A percentile compares a stretch with the other conserved stretches of the same genome.
These are phyloP conservation scores for Nicotiana rustica DNA, from an alignment of 305 asterid species.

Conservation along the genomic window DNA sequence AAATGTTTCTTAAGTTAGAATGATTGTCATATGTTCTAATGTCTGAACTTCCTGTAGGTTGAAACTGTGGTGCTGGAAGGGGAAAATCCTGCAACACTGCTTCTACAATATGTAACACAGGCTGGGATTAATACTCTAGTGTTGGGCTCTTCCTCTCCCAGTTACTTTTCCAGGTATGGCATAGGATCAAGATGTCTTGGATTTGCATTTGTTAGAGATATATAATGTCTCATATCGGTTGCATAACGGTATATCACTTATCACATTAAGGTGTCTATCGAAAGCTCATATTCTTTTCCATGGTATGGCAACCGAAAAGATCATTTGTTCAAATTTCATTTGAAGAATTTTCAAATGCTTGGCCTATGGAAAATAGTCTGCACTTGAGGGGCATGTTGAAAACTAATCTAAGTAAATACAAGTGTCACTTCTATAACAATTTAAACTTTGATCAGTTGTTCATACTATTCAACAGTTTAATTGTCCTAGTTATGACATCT, in stretches of 20 bases:
- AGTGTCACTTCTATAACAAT: neutral
- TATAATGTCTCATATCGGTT: constrained; percentile 10
- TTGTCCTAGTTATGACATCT: too few relatives aligned
- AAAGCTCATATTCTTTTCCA: neutral
- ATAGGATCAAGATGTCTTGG: neutral
- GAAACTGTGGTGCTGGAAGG: constrained; percentile 79
- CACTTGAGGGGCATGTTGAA: neutral
- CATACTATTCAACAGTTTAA: too few relatives aligned
- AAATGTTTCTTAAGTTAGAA: constrained; percentile 1
- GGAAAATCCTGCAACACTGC: constrained; percentile 71
- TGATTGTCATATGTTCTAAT: constrained; percentile 35
- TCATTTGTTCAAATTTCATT: neutral
- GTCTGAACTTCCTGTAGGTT: constrained; percentile 52
- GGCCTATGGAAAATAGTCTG: neutral
- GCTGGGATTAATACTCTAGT: constrained; percentile 64
- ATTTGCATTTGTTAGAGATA: neutral
- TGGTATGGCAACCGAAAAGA: neutral
- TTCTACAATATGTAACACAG: constrained; percentile 64
- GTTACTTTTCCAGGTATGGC: constrained; percentile 63
- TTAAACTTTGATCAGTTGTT: neutral
- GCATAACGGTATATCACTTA: neutral
- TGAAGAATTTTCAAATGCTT: too few relatives aligned
- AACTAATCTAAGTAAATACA: neutral
- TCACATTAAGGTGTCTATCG: constrained; percentile 3
- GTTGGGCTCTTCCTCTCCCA: constrained; percentile 75